Percentiles rank a stretch among this genome's conserved stretches.
Conservation (phyloP, 176 grass and related monocot species). For the Aechmea fasciata region DNA sequence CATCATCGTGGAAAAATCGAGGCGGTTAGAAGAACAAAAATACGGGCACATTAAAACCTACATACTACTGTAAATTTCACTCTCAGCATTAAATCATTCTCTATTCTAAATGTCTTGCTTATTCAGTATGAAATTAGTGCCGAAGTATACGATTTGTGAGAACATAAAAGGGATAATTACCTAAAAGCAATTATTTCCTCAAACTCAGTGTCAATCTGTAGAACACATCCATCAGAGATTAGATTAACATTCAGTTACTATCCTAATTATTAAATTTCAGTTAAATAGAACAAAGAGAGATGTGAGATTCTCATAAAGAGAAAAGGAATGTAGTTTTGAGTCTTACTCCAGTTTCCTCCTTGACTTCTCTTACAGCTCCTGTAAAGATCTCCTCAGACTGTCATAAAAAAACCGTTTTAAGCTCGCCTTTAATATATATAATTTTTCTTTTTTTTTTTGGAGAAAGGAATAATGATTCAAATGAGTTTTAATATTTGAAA, state of each 20-base stretch:
- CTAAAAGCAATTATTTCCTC: conserved; percentile 83
- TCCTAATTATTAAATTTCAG: not conserved
- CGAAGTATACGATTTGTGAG: not conserved
- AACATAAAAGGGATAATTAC: conserved; percentile 24
- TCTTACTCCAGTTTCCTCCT: conserved; percentile 95
- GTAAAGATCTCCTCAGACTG: conserved; percentile 86
- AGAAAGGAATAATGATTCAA: not conserved
- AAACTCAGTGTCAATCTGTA: conserved; percentile 81
- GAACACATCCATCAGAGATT: conserved; percentile 14
- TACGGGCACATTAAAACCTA: too few relatives aligned
- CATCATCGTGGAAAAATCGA: too few relatives aligned
- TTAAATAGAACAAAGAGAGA: not conserved
- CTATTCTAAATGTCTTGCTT: too few relatives aligned
- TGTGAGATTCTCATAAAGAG: not conserved
- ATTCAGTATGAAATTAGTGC: too few relatives aligned
- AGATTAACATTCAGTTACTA: conserved; percentile 9
- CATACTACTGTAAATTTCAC: too few relatives aligned
- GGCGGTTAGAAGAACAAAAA: too few relatives aligned
- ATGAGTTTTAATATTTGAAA: not conserved
- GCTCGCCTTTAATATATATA: too few relatives aligned
- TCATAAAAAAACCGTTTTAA: conserved; percentile 2
- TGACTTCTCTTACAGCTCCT: conserved; percentile 75
- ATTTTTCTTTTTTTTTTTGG: too few relatives aligned
- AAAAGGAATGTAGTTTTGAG: not conserved
- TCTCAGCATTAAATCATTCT: too few relatives aligned